These are phyloP conservation scores for Hirsutella thompsonii DNA, from an alignment of 2,329 filamentous ascomycete species.

Conservation along the genomic window DNA sequence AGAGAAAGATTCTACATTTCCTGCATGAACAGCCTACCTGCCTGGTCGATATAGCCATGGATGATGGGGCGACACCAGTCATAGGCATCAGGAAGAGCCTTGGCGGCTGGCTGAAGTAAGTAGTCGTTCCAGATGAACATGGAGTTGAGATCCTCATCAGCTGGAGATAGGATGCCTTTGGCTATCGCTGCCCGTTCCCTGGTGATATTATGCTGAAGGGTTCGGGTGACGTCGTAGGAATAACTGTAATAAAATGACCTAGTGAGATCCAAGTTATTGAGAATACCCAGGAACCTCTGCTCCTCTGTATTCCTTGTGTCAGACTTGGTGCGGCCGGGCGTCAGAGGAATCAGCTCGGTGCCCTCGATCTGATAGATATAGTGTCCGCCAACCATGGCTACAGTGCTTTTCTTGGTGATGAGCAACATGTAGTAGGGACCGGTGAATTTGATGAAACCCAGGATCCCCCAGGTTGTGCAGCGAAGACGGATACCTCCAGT, in stretches of 20 bases:
- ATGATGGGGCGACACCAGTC: conserved; percentile 96
- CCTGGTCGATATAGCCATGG: conserved; percentile 92
- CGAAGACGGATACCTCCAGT: conserved; percentile 83
- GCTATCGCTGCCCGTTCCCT: conserved; percentile 61
- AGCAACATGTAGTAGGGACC: conserved; percentile 95
- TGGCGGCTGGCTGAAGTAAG: conserved; percentile 62
- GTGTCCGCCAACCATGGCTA: conserved; percentile 91
- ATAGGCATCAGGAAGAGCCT: conserved; percentile 63
- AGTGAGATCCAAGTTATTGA: conserved; percentile 83
- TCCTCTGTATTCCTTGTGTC: conserved; percentile 77
- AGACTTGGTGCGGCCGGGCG: conserved; percentile 61
- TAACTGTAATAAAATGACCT: conserved; percentile 97
- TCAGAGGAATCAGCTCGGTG: conserved; percentile 82
- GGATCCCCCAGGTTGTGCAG: conserved; percentile 82
- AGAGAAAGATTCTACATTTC: background rate
- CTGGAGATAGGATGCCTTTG: conserved; percentile 45
- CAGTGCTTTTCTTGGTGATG: conserved; percentile 90
- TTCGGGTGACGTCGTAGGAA: conserved; percentile 89
- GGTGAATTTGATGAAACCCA: conserved; percentile 94
- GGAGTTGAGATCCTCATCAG: conserved; percentile 60
- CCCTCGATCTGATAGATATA: conserved; percentile 92
- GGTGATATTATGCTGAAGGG: conserved; percentile 83
- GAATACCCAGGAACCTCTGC: conserved; percentile 72
- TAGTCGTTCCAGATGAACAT: conserved; percentile 99
- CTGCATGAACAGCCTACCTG: conserved; percentile 28